phyloP scores from a whole-genome alignment of 441 rosid genomes.

The Lepidium campestre region DNA sequence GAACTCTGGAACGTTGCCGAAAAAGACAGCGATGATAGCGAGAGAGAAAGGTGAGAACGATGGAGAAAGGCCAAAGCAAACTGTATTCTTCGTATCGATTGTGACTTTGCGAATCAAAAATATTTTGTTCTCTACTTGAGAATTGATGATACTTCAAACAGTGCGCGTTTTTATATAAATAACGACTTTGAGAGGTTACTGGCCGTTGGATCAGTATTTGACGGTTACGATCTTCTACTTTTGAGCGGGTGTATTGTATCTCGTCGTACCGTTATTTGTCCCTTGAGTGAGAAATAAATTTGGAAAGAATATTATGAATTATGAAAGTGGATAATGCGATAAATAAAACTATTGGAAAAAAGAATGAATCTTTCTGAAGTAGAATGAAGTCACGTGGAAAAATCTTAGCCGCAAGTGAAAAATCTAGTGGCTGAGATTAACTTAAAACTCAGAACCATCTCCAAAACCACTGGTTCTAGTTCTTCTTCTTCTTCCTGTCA shows the following conservation, averaged over 20 bases:
- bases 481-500: not conserved
- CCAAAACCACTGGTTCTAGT: slow-evolving; percentile 17
- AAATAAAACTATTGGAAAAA: not conserved
- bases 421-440: slow-evolving; percentile 25
- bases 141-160: slow-evolving; percentile 10
- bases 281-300: not conserved
- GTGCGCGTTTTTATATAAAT: not conserved
- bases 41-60: not conserved
- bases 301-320: not conserved
- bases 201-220: not conserved
- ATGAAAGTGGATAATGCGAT: not conserved
- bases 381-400: slow-evolving; percentile 30
- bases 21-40: slow-evolving; percentile 4
- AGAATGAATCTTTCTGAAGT: not conserved
- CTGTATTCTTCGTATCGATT: slow-evolving; percentile 9
- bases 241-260: not conserved
- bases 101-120: slow-evolving; percentile 28
- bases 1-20: too few relatives aligned
- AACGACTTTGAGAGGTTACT: not conserved
- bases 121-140: slow-evolving; percentile 24
- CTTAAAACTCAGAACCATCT: slow-evolving; percentile 23
- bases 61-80: not conserved
- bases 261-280: not conserved
- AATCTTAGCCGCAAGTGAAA: not conserved
- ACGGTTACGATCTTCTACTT: slow-evolving; percentile 3